Base-by-base conservation (phyloP, 192 early-diverging fungal species). In the Coemansia sp. region DNA sequence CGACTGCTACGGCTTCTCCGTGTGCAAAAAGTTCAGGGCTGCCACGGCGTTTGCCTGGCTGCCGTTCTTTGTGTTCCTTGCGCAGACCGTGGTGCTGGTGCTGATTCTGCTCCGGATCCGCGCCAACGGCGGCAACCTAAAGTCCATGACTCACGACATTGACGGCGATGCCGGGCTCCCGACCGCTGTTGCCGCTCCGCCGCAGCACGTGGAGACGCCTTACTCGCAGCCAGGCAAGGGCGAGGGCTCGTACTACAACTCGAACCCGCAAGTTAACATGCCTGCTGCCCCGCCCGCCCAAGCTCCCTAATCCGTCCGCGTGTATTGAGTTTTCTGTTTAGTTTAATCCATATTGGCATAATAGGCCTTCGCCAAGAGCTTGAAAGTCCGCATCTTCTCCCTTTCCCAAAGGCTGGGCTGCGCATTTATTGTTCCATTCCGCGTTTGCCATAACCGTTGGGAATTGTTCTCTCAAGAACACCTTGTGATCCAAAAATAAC, bases 41-140 rank as follows among this genome's bases (percentile, higher is more conserved):
- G 67, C 67, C 0, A 70, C 67, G 3, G 67, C 67, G 37, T 70
- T 70, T 55, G 55, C 67, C 5, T 70, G 67, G 67, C 50, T 70
- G 12, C 55, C 59, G 30, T 75, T 68, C 47, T 60, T 75, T 35
- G 40, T 51, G 5, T 45, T 75, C 11, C 41, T 75, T 28, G 57
- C 30, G 6, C 40, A 43, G 28, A 40, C 54, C 2, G 30, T 40
- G 0, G 52, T 64, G 2, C 30, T 68, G 6, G 51, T 56, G 18
- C 16, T 75, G 18, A 55, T 75, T 13, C 31, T 57, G 57, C 52
- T 55, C 13, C 30, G 43, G 15, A 48, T 65, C 28, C 55, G 72
- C 21, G 31, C 36, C 14, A 65, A 42, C 61, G 57, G 54, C 43
- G 72, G 65, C 47, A 45, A 41, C 20, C 33, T 68, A 7, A 35